phyloP scores from a whole-genome alignment of 1,284 basidiomycete genomes.

The Fistulina hepatica region DNA sequence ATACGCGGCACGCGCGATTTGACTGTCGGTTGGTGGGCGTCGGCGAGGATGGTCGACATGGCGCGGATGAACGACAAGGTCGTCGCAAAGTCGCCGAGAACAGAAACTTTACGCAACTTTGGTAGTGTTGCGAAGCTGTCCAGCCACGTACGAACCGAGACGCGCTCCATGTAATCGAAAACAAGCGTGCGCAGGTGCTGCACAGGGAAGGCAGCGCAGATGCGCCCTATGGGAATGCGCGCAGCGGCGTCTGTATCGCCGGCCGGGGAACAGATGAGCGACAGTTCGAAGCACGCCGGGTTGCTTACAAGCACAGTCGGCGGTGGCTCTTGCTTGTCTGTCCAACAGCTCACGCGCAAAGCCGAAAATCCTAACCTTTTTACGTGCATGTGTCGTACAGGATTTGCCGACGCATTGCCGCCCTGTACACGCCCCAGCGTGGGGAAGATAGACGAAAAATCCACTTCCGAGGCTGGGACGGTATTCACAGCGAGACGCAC shows the following conservation, averaged over 20 bases:
- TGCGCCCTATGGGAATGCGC: slow-evolving; percentile 4
- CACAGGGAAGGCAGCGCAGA: background rate
- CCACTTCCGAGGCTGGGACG: background rate
- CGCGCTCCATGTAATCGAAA: too few species aligned
- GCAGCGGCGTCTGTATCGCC: background rate
- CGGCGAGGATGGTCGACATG: slow-evolving; percentile 3
- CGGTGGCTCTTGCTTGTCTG: background rate
- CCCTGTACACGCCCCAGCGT: background rate
- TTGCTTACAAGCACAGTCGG: slow-evolving; percentile 3
- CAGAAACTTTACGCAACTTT: slow-evolving; percentile 8
- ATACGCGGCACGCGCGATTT: slow-evolving; percentile 10
- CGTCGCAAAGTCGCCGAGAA: slow-evolving; percentile 7
- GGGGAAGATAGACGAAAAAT: background rate
- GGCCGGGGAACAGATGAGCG: background rate
- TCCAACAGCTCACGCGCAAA: background rate
- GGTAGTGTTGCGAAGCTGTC: slow-evolving; percentile 4
- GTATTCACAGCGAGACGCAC: background rate
- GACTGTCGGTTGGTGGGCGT: slow-evolving; percentile 1
- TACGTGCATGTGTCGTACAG: background rate
- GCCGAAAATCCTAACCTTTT: too few species aligned
- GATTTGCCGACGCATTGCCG: background rate
- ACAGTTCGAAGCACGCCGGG: background rate
- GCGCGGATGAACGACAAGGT: background rate
- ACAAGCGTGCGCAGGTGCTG: background rate
- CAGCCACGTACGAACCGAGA: background rate